These are phyloP conservation scores for Viridothelium virens DNA, from an alignment of 495 filamentous ascomycete genomes.

Conservation along the genomic window DNA sequence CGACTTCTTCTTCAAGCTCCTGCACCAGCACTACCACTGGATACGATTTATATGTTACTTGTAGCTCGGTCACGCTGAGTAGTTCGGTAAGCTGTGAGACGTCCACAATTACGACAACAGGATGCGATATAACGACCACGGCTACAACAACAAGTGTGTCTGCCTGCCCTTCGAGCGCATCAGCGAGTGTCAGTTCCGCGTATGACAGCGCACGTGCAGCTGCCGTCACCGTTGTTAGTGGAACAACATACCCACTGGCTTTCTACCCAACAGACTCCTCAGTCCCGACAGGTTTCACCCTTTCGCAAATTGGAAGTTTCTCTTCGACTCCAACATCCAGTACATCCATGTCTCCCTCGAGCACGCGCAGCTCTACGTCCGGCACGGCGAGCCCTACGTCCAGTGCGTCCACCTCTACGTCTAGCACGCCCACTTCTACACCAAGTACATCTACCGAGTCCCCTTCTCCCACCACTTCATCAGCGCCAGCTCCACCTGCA, in stretches of 20 bases:
- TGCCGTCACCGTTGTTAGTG: not conserved
- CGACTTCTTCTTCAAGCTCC: not conserved
- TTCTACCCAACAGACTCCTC: not conserved
- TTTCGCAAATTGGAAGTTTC: constrained; percentile 1
- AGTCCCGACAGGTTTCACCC: not conserved
- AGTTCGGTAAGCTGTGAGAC: constrained; percentile 9
- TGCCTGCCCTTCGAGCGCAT: constrained; percentile 1
- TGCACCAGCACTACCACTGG: constrained; percentile 5
- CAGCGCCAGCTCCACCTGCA: not conserved
- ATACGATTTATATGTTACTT: not conserved
- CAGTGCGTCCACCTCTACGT: not conserved
- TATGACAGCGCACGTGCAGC: not conserved
- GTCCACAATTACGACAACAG: not conserved
- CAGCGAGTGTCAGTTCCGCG: not conserved
- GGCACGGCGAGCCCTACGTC: not conserved
- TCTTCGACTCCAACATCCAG: not conserved
- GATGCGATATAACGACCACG: not conserved
- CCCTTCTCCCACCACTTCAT: not conserved
- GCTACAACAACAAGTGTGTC: not conserved
- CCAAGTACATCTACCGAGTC: not conserved
- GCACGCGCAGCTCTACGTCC: not conserved
- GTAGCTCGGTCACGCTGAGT: not conserved
- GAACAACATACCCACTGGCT: constrained; percentile 3
- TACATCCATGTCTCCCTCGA: not conserved
- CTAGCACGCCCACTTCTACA: too few species aligned